Base-by-base conservation (phyloP, 768 basidiomycete genomes). In the Boletus edulis region DNA sequence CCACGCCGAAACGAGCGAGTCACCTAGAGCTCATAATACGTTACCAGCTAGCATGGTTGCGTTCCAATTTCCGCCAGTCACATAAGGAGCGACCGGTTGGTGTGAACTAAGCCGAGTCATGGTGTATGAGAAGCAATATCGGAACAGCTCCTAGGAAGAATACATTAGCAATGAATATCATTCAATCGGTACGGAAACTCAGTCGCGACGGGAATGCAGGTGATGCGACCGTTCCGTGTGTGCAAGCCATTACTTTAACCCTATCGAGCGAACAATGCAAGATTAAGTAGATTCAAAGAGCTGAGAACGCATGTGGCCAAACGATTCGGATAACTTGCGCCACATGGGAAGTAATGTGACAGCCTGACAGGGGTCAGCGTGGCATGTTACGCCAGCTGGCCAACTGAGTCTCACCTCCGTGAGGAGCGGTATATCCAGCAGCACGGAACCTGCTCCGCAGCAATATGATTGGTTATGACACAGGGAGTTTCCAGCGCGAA, bases 261-360 rank as follows among this genome's bases (percentile, higher is more conserved):
- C 54, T 34, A 56, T 61, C 18, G 29, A 59, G 64, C 56, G 51
- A 39, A 68, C 64, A 63, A 64, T 59, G 62, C 59, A 27, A 49
- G 20, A 68, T 66, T 39, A 35, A 46, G 61, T 49, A 63, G 52
- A 40, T 48, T 58, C 46, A 61, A 61, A 52, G 55, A 51, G 44
- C 46, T 31, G 43, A 44, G 49, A 47, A 43, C 12, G 29, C 47
- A 14, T 27, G 29, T 29, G 29, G 29, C 17, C 31, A 46, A 13
- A 51, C 12, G 39, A 24, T 18, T 43, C 44, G 49, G 55, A 60
- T 31, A 45, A 37, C 43, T 43, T 54, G 51, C 46, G 46, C 57
- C 52, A 47, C 52, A 51, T 45, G 47, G 47, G 20, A 56, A 18
- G 44, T 11, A 39, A 49, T 40, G 49, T 56, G 56, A 61, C 2